Base-by-base conservation (phyloP, 2,329 filamentous ascomycete genomes). In the Lasiodiplodia theobromae region DNA sequence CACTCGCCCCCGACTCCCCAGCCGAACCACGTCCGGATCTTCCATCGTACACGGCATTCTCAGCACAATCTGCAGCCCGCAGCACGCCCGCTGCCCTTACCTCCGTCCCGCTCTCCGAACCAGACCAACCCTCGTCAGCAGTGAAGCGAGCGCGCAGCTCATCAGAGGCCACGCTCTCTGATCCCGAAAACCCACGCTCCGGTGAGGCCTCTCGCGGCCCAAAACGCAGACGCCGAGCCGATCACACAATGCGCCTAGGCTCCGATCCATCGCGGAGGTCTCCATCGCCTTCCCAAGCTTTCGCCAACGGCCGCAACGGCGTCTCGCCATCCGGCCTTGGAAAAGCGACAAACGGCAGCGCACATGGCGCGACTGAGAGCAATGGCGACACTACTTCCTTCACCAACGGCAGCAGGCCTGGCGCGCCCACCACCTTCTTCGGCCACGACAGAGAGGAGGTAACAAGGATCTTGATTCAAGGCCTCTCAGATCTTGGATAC, bases 381-480 rank as follows among this genome's bases (percentile, higher is more conserved):
- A 83, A 83, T 70, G 82, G 82, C 67, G 78, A 78, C 2, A 40
- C 65, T n/a, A 65, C 58, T 14, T 69, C 77, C 37, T 79, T 80
- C 69, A 77, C 79, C 2, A 84, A 84, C 71, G 81, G 82, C 28
- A 77, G 75, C 62, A 75, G 75, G 28, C 74, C 73, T 51, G 69
- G 75, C 25, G 54, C 75, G 23, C 74, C 78, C 34, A 57, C 83
- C 5, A 83, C 83, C 40, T 98, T 96, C 78, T 91, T 89, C 76
- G 94, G 94, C 21, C 95, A 98, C 77, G 89, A 96, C 77, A 89
- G 93, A 77, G 94, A 97, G 83, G 95, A 99, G 82, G 91, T 98
- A 54, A 97, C 95, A 5, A 87, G 96, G 66, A 91, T 98, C 71
- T 81, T 99, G 74, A 96, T 99, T 75, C 96, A 99, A 80, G 92